Evolutionary conservation across 371 early-diverging fungal genomes (phyloP), one percentile per base, ranked within the genome.

Genomic region (Mucor sp.): DNA sequence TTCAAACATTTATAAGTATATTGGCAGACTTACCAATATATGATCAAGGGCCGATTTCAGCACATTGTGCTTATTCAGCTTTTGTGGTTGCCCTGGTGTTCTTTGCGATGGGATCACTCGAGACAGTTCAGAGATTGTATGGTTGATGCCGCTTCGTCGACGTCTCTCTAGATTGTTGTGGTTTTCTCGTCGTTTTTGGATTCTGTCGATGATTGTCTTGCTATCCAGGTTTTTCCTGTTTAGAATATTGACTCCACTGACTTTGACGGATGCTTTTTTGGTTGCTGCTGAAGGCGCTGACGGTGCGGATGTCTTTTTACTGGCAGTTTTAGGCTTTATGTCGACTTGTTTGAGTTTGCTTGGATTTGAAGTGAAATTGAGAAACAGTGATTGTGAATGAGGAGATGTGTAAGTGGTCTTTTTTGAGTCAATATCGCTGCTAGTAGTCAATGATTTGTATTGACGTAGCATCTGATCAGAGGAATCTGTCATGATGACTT

Each of bases 91-190:
- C 37, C 37, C 37, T 37, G 37, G 14, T 53, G 27, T 12, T 50
- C 67, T 78, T 27, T 73, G 65, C 33, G 69, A 68, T 4, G 83
- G 85, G 9, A 85, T 63, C 2, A 81, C 77, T 53, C 71, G 75
- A 7, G 85, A 78, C 32, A 85, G 70, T 59, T 82, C 78, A 25
- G 67, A 58, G 41, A 85, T 85, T 23, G 85, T 85, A 63, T 85
- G 75, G 72, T 89, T 89, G 66, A 89, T 86, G 59, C 84, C 82
- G 72, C 88, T 88, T 23, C 90, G 81, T 43, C 89, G 83, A 60
- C 86, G 84, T 32, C 89, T 77, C 71, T 89, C 90, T 9, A 89
- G 82, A 69, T 84, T 80, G 67, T 89, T 89, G 64, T 89, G 90
- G 72, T 87, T 88, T 69, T 88, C 90, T 58, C 88, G 79, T 21